Evolutionary conservation across 2,329 filamentous ascomycete genomes (phyloP), one percentile per base, ranked within the genome.

Genomic region (Dothiorella sarmentorum): DNA sequence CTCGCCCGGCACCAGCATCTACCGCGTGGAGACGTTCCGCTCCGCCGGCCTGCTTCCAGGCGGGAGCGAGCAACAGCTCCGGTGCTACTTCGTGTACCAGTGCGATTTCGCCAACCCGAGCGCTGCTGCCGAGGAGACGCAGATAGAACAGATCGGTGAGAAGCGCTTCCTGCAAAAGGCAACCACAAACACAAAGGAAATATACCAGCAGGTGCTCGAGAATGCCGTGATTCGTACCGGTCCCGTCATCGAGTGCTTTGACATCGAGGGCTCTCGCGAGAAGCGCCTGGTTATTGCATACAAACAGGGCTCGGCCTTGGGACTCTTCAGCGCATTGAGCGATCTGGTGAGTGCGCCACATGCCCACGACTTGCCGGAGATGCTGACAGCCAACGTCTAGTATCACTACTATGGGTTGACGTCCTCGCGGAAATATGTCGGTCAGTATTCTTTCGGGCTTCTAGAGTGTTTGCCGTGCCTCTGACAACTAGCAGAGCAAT

Each of bases 331-430:
- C 66, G 91, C 94, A 26, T 78, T 99, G 67, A 96, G 90, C 64
- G 92, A 97, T 73, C 81, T 99, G 31, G 57, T 59, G 22, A 17
- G 57, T 24, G 11, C 7, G 38, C 4, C 5, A 17, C n/a, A 17
- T 13, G 1, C n/a, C 3, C 7, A n/a, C 7, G 4, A 9, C 27
- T 26, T 11, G 27, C 9, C 22, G 9, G 35, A 2, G 6, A 37
- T n/a, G 13, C 29, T 56, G 47, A 61, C 40, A 4, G 15, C 10
- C 45, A 33, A 11, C 35, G 9, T 55, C 7, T 18, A 59, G 57
- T 99, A 99, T 79, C 94, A 99, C 78, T 97, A 97, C 83, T 99
- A 99, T 71, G 93, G 94, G 42, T 84, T 97, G 62, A 99, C 94
- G 2, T 96, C 90, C 69, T 94, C 94, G 26, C 85, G 94, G 67